phyloP scores from a whole-genome alignment of 495 filamentous ascomycete species.

The Talaromyces stipitatus region DNA sequence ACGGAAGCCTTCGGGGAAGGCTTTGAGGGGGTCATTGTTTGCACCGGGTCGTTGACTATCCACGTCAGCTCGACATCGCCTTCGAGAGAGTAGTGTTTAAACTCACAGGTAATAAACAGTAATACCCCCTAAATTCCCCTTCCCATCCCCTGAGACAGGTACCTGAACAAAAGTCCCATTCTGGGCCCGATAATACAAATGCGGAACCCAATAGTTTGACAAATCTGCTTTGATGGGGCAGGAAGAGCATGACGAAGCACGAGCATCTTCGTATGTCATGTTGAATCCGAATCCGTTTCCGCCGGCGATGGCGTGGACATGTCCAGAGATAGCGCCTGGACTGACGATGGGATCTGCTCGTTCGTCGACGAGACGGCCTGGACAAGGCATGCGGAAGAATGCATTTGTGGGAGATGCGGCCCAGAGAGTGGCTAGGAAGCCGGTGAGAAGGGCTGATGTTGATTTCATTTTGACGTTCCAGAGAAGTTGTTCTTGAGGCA shows the following conservation, averaged over 20 bases:
- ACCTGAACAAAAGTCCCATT: constrained; percentile 52
- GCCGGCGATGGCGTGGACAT: constrained; percentile 70
- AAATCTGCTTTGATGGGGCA: constrained; percentile 58
- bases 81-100: constrained; percentile 8
- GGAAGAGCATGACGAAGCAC: constrained; percentile 57
- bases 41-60: constrained; percentile 49
- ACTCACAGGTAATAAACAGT: constrained; percentile 67
- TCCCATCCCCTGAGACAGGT: constrained; percentile 2
- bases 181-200: constrained; percentile 55
- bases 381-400: constrained; percentile 8
- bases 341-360: constrained; percentile 59
- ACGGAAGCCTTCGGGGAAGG: constrained; percentile 66
- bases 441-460: not conserved
- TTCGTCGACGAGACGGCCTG: constrained; percentile 8
- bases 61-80: not conserved
- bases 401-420: not conserved
- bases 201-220: constrained; percentile 73
- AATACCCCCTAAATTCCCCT: constrained; percentile 21
- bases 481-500: no score
- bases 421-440: constrained; percentile 1
- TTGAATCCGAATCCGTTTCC: constrained; percentile 63
- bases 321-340: constrained; percentile 48
- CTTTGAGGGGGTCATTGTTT: constrained; percentile 49
- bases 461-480: not conserved
- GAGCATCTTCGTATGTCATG: constrained; percentile 50